Evolutionary conservation across 2,329 filamentous ascomycete genomes (phyloP), one percentile per base, ranked within the genome.

Genomic region (Akanthomyces muscarius): DNA sequence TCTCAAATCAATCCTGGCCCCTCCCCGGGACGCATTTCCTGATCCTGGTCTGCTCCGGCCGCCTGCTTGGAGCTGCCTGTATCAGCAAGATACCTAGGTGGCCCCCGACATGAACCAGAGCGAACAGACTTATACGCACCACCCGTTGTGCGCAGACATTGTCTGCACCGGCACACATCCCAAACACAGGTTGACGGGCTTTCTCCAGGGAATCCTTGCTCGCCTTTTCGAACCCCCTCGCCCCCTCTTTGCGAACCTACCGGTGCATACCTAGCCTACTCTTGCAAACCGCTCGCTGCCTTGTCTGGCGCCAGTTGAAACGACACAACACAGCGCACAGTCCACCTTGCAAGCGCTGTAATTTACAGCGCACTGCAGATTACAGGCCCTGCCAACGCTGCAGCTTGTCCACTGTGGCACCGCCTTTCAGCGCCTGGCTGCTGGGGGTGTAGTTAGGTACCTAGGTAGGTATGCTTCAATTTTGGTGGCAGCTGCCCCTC

Each of bases 281-380:
- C n/a, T 28, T 36, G 51, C 51, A 38, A 53, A 53, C 51, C 38
- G 42, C 28, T 30, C 28, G 28, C 28, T 30, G 28, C 28, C 28
- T 30, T 52, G 28, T 36, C 38, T 59, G 41, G 54, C 54, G 42
- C 42, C 41, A 56, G 54, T 57, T 47, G 54, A 45, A 45, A 45
- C 42, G 42, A 30, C 28, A 21, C 21, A 21, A 21, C 28, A 30
- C 28, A 30, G 28, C 28, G 28, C 28, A 30, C 28, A 30, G 28
- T 30, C 28, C 28, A 11, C 42, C 21, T 45, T 51, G 23, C 28
- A 23, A 16, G n/a, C 7, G n/a, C 4, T 47, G 18, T 16, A 11
- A 38, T 38, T 44, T 18, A 2, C 41, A 44, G 41, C 41, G 41
- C 44, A n/a, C 44, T 7, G 10, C n/a, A 47, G n/a, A n/a, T n/a